Evolutionary conservation across 2,329 filamentous ascomycete genomes (phyloP).

Genomic region (Magnaporthiopsis rhizophila): DNA sequence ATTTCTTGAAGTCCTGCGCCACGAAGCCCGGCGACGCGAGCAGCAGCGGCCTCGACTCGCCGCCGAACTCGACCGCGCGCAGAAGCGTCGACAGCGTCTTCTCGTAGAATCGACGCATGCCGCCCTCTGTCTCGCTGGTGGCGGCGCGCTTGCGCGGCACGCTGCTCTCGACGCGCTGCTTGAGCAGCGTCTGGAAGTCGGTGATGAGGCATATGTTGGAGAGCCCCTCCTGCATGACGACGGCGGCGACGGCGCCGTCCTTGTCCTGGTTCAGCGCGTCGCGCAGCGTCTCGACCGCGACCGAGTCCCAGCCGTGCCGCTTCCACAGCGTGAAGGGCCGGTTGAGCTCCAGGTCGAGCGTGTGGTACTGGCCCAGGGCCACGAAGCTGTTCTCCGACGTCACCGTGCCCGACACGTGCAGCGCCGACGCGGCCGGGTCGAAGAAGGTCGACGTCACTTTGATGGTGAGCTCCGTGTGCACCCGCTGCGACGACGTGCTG

Average conservation of each 20-base stretch:
- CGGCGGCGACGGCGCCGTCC: slow-evolving; percentile 75
- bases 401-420: slow-evolving; percentile 49
- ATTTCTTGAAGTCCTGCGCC: slow-evolving; percentile 71
- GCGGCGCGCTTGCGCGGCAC: slow-evolving; percentile 62
- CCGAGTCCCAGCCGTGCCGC: slow-evolving; percentile 78
- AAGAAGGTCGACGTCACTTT: slow-evolving; percentile 50
- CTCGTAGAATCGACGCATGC: slow-evolving; percentile 69
- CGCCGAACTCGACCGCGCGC: slow-evolving; percentile 65
- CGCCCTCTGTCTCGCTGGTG: slow-evolving; percentile 59
- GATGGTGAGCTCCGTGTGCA: slow-evolving; percentile 51
- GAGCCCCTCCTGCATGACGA: slow-evolving; percentile 86
- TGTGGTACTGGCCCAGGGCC: slow-evolving; percentile 48
- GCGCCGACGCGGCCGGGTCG: slow-evolving; percentile 44
- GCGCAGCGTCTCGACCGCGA: slow-evolving; percentile 68
- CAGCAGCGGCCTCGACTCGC: slow-evolving; percentile 61
- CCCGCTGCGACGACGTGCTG: slow-evolving; percentile 38
- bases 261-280: slow-evolving; percentile 74
- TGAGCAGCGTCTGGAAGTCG: slow-evolving; percentile 68
- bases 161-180: slow-evolving; percentile 58
- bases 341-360: slow-evolving; percentile 75
- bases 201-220: slow-evolving; percentile 80
- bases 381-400: slow-evolving; percentile 45
- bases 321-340: slow-evolving; percentile 86
- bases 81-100: slow-evolving; percentile 68
- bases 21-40: slow-evolving; percentile 87